Base-by-base conservation (phyloP, 495 filamentous ascomycete genomes). In the Aspergillus hancockii region DNA sequence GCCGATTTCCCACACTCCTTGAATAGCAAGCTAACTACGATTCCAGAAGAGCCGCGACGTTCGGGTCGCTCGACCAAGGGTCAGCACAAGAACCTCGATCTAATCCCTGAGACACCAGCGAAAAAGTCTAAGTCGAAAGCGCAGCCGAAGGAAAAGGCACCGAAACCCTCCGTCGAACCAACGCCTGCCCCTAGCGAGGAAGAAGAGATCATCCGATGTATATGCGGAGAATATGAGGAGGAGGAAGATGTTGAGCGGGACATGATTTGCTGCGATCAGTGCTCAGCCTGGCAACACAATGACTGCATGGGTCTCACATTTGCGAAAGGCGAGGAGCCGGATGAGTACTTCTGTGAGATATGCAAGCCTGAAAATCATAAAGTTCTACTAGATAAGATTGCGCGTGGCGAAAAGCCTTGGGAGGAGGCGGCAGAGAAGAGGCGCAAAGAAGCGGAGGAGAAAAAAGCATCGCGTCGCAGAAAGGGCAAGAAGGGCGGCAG, bases 61-160 rank as follows among this genome's bases (percentile, higher is more conserved):
- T 97, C 94, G 16, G 92, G 92, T 51, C 88, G 94, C 62, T 90
- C 93, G 62, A 98, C 93, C 47, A 97, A 97, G 69, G 94, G 94
- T 67, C 91, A 96, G 64, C 92, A 98, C 76, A 96, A 95, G 71
- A 89, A 88, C 60, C 83, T 88, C 58, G 87, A 93, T 64, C 63
- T 83, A 54, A 79, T 88, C 54, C 75, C 88, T 62, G 87, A 92
- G 60, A 73, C 80, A 19, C 67, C 77, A n/a, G 68, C 78, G 40
- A 81, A 83, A 69, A 91, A 88, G 63, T 71, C 77, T 18, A 90
- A 81, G 76, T 78, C 70, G 75, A 90, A 82, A 79, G 77, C 71
- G 63, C 78, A 62, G 79, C 79, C 72, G 73, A 85, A 70, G 71
- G 79, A 76, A 58, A 85, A 84, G 57, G 67, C 67, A 52, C 63